phyloP scores from a whole-genome alignment of 768 basidiomycete species.

The Lactarius vividus region DNA sequence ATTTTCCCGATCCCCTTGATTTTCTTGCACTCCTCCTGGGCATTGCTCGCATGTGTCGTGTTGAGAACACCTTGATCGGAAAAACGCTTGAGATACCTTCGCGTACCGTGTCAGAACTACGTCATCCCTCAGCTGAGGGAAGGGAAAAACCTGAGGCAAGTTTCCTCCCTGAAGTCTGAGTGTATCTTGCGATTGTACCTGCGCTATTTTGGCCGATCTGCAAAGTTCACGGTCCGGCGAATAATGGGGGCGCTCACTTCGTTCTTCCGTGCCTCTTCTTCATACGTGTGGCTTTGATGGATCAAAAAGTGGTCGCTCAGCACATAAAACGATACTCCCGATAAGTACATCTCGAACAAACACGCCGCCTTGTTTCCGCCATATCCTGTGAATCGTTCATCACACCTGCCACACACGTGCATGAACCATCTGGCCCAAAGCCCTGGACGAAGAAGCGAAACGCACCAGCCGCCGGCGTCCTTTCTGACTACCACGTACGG shows the following conservation, averaged over 20 bases:
- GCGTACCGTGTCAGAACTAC: neutral
- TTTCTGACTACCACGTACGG: conserved; percentile 85
- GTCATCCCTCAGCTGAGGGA: neutral
- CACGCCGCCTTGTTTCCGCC: conserved; percentile 94
- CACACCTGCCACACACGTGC: conserved; percentile 56
- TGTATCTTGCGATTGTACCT: conserved; percentile 76
- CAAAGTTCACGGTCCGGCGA: conserved; percentile 1
- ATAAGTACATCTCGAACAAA: conserved; percentile 86
- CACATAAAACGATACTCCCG: conserved; percentile 81
- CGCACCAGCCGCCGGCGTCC: conserved; percentile 22
- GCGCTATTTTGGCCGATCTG: conserved; percentile 43
- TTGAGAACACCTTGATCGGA: conserved; percentile 25
- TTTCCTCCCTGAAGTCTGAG: conserved; percentile 74
- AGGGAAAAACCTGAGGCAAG: conserved; percentile 54
- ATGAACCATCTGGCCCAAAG: neutral
- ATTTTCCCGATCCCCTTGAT: conserved; percentile 26
- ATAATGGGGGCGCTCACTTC: conserved; percentile 46
- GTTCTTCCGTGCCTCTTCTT: conserved; percentile 65
- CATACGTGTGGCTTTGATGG: conserved; percentile 82
- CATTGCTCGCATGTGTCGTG: conserved; percentile 22
- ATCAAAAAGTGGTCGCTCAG: conserved; percentile 85
- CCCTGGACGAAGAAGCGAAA: neutral
- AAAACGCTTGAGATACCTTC: conserved; percentile 25
- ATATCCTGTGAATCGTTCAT: conserved; percentile 88
- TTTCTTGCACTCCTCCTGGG: conserved; percentile 26